Evolutionary conservation across 2,329 filamentous ascomycete species (phyloP), one percentile per base, ranked within the genome.

Genomic region (Fusarium sp.): DNA sequence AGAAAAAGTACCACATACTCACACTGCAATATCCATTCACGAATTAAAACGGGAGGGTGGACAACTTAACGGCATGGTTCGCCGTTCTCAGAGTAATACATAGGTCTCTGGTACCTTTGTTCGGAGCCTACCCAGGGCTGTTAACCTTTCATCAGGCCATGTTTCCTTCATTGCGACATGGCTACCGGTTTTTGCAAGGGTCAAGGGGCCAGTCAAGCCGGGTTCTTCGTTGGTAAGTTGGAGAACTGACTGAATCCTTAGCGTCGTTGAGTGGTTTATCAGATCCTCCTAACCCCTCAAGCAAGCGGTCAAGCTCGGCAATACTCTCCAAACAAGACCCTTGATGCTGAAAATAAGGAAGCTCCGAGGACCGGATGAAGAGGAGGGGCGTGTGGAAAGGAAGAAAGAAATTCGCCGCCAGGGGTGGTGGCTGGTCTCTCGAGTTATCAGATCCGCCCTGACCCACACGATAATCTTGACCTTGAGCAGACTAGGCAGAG

Each of bases 381-480:
- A 44, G 37, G 28, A 28, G 41, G 46, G 48, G 62, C 35, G 66
- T 38, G 63, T 63, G 35, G 21, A 8, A n/a, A 46, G 28, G 26
- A 37, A 49, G 42, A 43, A 44, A 28, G 24, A 42, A 56, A 41
- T 38, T 39, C 29, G 33, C 39, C 29, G 29, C n/a, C 33, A 49
- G 48, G 59, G 52, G 50, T 58, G 52, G 50, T 58, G 54, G 44
- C 44, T 41, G 47, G 52, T 41, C 50, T 39, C 58, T 65, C 57
- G 50, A 53, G 66, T 74, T 74, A 75, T 74, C 72, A 69, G 72
- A 74, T 74, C 72, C 72, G 72, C 70, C 55, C 58, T 62, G 57
- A 38, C 37, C 58, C 68, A 64, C 68, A 49, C 37, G 44, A 57
- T 24, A 56, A 62, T 66, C 44, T 63, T 49, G 23, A 57, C 65